These are phyloP conservation scores for Neovahlkampfia damariscottae DNA, from an alignment of 78 protist species.

Conservation along the genomic window DNA sequence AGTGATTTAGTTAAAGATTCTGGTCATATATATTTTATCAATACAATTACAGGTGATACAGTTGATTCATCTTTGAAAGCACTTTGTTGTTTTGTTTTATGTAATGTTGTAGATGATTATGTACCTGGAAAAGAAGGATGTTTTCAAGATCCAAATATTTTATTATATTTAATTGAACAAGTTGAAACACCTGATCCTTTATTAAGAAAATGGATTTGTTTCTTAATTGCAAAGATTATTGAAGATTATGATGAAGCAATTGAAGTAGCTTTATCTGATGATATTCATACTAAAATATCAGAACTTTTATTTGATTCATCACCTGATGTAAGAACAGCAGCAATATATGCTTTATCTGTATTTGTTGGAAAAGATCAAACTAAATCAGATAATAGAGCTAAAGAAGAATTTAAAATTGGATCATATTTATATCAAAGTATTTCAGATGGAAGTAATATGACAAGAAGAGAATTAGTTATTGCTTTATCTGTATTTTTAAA, in stretches of 20 bases:
- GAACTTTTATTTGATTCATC: background rate
- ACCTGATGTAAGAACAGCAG: background rate
- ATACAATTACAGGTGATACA: constrained; percentile 12
- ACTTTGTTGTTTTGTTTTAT: background rate
- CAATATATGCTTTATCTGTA: background rate
- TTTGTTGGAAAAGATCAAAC: background rate
- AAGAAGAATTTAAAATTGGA: background rate
- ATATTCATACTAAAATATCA: background rate
- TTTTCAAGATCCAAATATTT: constrained; percentile 19
- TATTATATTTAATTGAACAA: background rate
- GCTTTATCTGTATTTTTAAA: constrained; percentile 10
- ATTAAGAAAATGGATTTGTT: constrained; percentile 33
- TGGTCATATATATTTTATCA: constrained; percentile 66
- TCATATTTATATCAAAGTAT: constrained; percentile 13
- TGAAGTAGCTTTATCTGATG: background rate
- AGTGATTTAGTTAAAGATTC: constrained; percentile 61
- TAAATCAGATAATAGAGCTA: background rate
- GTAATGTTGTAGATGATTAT: constrained; percentile 6
- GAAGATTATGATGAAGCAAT: background rate
- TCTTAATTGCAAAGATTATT: constrained; percentile 47
- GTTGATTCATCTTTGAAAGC: background rate
- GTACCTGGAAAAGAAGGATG: constrained; percentile 56
- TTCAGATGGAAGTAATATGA: constrained; percentile 50
- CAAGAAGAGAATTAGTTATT: constrained; percentile 44
- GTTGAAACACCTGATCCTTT: background rate